Percentiles rank a stretch among this genome's conserved stretches.
Evolutionary conservation across 139 green algal species (phyloP).

Genomic region (Ettlia oleoabundans): DNA sequence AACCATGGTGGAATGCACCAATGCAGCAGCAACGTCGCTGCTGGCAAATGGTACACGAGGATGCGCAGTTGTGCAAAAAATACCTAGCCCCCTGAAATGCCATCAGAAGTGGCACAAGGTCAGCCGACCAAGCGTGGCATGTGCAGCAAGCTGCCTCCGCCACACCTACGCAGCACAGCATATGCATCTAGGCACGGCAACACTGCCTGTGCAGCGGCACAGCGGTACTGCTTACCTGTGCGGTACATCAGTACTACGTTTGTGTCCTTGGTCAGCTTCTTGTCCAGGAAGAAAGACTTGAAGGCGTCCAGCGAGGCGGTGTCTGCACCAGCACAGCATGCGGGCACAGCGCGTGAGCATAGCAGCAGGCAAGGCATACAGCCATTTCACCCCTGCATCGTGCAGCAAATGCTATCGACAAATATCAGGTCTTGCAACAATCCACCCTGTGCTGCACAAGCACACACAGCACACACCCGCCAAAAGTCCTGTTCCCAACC

Average conservation of each 20-base stretch:
- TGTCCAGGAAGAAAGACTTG: slow-evolving; percentile 56
- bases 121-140: not conserved
- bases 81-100: too few relatives aligned
- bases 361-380: not conserved
- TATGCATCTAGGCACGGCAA: too few relatives aligned
- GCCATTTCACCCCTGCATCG: too few relatives aligned
- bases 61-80: not conserved
- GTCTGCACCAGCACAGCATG: slow-evolving; percentile 47
- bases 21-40: not conserved
- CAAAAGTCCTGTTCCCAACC: too few relatives aligned
- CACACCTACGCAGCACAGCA: too few relatives aligned
- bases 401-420: too few relatives aligned
- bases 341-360: too few relatives aligned
- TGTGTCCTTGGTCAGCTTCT: slow-evolving; percentile 59
- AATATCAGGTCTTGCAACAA: too few relatives aligned
- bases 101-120: not conserved
- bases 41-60: not conserved
- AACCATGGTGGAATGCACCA: too few relatives aligned
- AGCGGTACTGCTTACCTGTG: not conserved
- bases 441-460: too few relatives aligned
- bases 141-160: not conserved
- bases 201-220: too few relatives aligned
- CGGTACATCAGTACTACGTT: slow-evolving; percentile 56
- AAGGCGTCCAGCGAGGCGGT: slow-evolving; percentile 66
- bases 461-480: too few relatives aligned